These are phyloP conservation scores for Lasiodiplodia sp. DNA, from an alignment of 2,329 filamentous ascomycete species.

Conservation along the genomic window DNA sequence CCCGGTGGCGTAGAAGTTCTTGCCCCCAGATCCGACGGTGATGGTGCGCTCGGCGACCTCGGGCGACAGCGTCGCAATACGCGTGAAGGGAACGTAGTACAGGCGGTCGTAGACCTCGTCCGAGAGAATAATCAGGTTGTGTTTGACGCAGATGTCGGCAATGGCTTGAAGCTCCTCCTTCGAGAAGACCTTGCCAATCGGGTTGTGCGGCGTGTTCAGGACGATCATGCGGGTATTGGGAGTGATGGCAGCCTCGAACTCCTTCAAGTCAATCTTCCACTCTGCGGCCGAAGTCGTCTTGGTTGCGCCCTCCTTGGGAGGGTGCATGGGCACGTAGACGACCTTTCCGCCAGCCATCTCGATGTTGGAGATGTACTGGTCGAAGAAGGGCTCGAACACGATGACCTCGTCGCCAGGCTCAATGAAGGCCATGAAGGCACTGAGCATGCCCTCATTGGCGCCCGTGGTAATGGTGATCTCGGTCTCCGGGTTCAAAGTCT, in stretches of 20 bases:
- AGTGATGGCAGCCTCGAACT: conserved; percentile 82
- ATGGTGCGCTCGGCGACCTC: conserved; percentile 88
- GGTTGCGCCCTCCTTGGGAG: conserved; percentile 78
- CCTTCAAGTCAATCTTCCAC: conserved; percentile 85
- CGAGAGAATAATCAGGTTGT: conserved; percentile 87
- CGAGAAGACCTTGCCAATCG: conserved; percentile 94
- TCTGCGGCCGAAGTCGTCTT: conserved; percentile 85
- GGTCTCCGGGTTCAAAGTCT: conserved; percentile 82
- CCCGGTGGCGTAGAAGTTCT: conserved; percentile 97
- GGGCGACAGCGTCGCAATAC: conserved; percentile 87
- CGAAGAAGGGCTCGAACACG: conserved; percentile 97
- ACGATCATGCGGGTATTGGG: conserved; percentile 96
- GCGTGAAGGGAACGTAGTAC: conserved; percentile 93
- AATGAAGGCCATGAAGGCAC: conserved; percentile 97
- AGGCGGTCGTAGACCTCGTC: conserved; percentile 85
- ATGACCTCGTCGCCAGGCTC: conserved; percentile 96
- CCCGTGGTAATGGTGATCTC: conserved; percentile 95
- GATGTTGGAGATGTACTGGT: conserved; percentile 99
- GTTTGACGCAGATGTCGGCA: conserved; percentile 86
- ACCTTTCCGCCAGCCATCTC: conserved; percentile 97
- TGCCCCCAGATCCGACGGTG: conserved; percentile 94
- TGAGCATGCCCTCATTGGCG: conserved; percentile 87
- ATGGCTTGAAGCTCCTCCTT: conserved; percentile 83
- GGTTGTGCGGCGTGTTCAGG: conserved; percentile 88
- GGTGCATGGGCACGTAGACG: conserved; percentile 93